A percentile compares a stretch with the other conserved stretches of the same genome.
phyloP scores from a whole-genome alignment of 1,139 yeast species.

The Kodamaea suecica region DNA sequence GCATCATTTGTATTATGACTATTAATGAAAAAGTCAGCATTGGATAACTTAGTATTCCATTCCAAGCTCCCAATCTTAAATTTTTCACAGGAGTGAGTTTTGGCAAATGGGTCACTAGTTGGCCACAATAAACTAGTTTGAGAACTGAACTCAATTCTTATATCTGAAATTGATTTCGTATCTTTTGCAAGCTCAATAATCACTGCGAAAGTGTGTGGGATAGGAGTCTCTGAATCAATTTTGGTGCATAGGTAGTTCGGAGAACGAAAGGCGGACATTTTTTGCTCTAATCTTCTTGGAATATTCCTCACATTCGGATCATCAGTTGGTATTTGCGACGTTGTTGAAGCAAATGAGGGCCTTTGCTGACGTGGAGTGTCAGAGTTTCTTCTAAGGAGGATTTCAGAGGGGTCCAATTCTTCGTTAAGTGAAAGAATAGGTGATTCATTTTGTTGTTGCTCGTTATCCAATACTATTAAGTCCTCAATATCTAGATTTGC shows the following conservation, averaged over 20 bases:
- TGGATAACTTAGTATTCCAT: constrained; percentile 44
- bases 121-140: constrained; percentile 50
- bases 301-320: constrained; percentile 12
- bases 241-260: constrained; percentile 42
- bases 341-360: constrained; percentile 7
- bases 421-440: constrained; percentile 13
- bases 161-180: constrained; percentile 23
- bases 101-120: constrained; percentile 50
- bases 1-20: constrained; percentile 36
- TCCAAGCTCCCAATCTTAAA: constrained; percentile 48
- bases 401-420: constrained; percentile 1
- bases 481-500: constrained; percentile 10
- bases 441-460: constrained; percentile 9
- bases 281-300: constrained; percentile 12
- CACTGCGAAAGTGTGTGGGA: constrained; percentile 48
- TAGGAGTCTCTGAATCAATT: constrained; percentile 41
- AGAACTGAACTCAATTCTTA: constrained; percentile 35
- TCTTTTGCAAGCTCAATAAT: constrained; percentile 40
- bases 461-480: constrained; percentile 8
- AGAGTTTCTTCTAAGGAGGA: background rate
- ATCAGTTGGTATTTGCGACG: constrained; percentile 5
- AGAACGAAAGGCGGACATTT: constrained; percentile 24
- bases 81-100: constrained; percentile 39
- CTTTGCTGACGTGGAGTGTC: constrained; percentile 1
- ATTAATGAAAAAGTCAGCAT: constrained; percentile 49